Base-by-base conservation (phyloP, 208 protist genomes). In the Trypanosoma mega region DNA sequence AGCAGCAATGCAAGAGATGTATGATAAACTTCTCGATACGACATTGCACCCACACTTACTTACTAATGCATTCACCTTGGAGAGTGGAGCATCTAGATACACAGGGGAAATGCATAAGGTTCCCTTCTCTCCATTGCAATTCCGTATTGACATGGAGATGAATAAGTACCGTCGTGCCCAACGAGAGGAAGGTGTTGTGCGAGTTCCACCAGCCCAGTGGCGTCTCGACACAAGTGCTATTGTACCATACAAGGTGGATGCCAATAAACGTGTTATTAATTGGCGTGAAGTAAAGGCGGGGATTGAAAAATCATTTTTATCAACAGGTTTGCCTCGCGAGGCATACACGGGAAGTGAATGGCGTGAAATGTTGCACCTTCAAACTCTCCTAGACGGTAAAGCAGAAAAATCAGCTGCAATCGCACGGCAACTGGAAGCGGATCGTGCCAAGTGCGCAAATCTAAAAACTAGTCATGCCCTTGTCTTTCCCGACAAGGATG, bases 241-340 rank as follows among this genome's bases (percentile, higher is more conserved):
- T 44, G 85, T 93, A 44, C 86, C 83, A 27, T 96, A 96, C 70
- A 84, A 87, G 50, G 37, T 92, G 21, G 77, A 93, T 70, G 62
- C 66, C 20, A 69, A 87, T 20, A 80, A 76, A 52, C 80, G 62
- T 37, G 69, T 96, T 26, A 76, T 73, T 20, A 96, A 96, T 72
- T 96, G 90, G 87, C 78, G 90, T 2, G 86, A 85, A 50, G 90
- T 96, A 48, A 96, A 92, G 72, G 74, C 72, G 27, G 84, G 86
- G 23, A 88, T 96, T 58, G 90, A 96, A 73, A 63, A 78, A 49
- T 91, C 85, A 2, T 96, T 96, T 66, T 66, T 90, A 24, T 69
- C 73, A 24, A 80, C 82, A 21, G 86, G 90, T 0, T 72, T 96
- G 46, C 84, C 85, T 30, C 61, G 77, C 54, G 78, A 84, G 50